phyloP scores from a whole-genome alignment of 1,284 basidiomycete genomes.

The Malassezia obtusa region DNA sequence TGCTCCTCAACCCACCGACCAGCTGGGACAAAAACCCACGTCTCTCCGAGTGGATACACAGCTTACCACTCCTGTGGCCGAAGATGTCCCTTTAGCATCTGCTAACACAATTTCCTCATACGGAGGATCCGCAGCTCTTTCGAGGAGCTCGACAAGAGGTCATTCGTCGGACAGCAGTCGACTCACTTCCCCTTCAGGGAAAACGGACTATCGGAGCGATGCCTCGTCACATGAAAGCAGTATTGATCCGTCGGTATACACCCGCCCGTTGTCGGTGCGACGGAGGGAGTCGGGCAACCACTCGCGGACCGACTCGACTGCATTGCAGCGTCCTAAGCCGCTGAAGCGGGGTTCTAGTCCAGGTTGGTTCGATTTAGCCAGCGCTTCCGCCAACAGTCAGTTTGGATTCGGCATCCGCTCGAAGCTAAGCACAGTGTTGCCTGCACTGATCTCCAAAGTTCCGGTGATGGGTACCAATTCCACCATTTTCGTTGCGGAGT shows the following conservation, averaged over 20 bases:
- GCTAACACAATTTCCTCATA: background rate
- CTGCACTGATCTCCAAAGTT: conserved; percentile 26
- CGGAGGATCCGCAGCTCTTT: background rate
- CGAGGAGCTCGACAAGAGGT: background rate
- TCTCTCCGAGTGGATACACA: background rate
- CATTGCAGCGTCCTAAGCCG: no score
- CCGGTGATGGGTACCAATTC: conserved; percentile 23
- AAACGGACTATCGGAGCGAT: no score
- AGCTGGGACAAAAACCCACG: no score
- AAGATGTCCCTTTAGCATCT: background rate
- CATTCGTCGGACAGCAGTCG: no score
- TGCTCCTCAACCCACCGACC: no score
- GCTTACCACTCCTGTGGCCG: background rate
- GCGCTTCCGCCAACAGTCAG: conserved; percentile 16
- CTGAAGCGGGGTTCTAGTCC: background rate
- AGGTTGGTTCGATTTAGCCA: background rate
- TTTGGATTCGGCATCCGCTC: conserved; percentile 45
- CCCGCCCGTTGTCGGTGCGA: no score
- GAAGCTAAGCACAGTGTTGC: conserved; percentile 38
- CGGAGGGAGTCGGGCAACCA: no score
- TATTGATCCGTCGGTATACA: no score
- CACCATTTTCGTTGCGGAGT: conserved; percentile 44
- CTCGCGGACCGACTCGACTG: no score
- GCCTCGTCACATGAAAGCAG: no score
- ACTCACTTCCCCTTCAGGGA: no score